These are phyloP conservation scores for Solanum pinnatisectum DNA, from an alignment of 257 asterid species.

Conservation along the genomic window DNA sequence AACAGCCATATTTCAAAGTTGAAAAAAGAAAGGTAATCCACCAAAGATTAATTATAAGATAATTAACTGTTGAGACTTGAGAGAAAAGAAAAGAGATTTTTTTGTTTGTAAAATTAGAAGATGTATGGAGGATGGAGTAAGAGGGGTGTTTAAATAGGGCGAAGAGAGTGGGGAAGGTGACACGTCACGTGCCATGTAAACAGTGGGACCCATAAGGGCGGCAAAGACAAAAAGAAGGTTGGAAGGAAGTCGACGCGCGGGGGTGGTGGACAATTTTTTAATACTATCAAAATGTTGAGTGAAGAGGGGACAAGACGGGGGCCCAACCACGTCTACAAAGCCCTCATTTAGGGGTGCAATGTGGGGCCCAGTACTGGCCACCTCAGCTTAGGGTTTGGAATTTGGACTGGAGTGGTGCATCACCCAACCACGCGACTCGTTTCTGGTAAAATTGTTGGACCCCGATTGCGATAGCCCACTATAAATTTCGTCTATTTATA, in stretches of 20 bases:
- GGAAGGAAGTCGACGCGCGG: constrained; percentile 33
- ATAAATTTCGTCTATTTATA: constrained; percentile 1
- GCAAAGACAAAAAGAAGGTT: constrained; percentile 19
- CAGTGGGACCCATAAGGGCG: constrained; percentile 15
- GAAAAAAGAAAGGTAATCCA: background rate
- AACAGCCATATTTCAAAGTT: constrained; percentile 43
- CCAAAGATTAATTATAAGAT: background rate
- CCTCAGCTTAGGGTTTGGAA: constrained; percentile 21
- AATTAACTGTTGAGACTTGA: background rate
- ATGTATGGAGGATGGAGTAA: constrained; percentile 3
- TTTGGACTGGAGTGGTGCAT: constrained; percentile 25
- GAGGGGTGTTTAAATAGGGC: constrained; percentile 37
- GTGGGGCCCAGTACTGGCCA: constrained; percentile 37
- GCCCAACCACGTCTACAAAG: constrained; percentile 20
- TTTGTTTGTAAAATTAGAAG: background rate
- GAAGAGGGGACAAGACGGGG: constrained; percentile 20
- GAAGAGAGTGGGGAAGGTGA: background rate
- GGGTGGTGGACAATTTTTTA: constrained; percentile 23
- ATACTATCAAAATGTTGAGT: constrained; percentile 1
- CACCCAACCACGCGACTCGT: constrained; percentile 43
- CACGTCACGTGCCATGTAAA: constrained; percentile 46
- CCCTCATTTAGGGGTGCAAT: constrained; percentile 10
- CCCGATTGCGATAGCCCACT: constrained; percentile 55
- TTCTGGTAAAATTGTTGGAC: constrained; percentile 68
- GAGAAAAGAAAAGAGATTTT: background rate